These are phyloP conservation scores for Kodamaea sagamina DNA, from an alignment of 805 yeast species.

Conservation along the genomic window DNA sequence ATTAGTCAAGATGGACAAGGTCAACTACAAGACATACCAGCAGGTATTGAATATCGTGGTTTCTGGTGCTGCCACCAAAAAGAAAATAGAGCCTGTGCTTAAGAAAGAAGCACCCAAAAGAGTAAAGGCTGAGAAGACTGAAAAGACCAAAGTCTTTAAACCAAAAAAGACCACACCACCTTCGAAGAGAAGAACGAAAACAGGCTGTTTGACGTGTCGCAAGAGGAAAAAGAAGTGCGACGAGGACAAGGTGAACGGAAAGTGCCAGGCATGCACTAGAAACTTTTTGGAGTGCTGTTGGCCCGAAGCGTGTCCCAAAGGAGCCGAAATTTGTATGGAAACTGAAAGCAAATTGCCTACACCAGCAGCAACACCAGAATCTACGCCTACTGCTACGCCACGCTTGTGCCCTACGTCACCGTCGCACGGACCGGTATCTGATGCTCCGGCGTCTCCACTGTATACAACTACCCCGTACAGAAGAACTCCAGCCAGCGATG, in stretches of 20 bases:
- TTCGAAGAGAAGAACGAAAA: constrained; percentile 39
- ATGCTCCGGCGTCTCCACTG: constrained; percentile 4
- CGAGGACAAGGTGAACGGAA: constrained; percentile 44
- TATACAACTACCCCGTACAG: constrained; percentile 5
- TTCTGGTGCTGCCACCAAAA: constrained; percentile 4
- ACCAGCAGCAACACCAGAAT: constrained; percentile 7
- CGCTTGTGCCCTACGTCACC: constrained; percentile 13
- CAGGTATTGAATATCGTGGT: constrained; percentile 18
- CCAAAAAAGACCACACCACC: constrained; percentile 14
- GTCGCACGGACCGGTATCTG: constrained; percentile 1
- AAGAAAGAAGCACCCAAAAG: constrained; percentile 4
- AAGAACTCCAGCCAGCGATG: constrained; percentile 10
- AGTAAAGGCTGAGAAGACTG: not conserved
- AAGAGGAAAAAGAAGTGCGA: constrained; percentile 68
- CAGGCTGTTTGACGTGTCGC: constrained; percentile 63
- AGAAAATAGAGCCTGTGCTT: not conserved
- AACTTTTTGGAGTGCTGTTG: constrained; percentile 48
- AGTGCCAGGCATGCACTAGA: constrained; percentile 47
- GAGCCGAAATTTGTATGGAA: constrained; percentile 1
- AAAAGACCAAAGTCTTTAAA: constrained; percentile 15
- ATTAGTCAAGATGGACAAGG: constrained; percentile 4
- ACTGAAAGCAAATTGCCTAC: constrained; percentile 10
- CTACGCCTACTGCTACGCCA: constrained; percentile 8
- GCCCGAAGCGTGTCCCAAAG: constrained; percentile 26
- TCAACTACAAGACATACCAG: constrained; percentile 18